Evolutionary conservation across 352 stramenopile species (phyloP).

Genomic region (Peronospora farinosa): DNA sequence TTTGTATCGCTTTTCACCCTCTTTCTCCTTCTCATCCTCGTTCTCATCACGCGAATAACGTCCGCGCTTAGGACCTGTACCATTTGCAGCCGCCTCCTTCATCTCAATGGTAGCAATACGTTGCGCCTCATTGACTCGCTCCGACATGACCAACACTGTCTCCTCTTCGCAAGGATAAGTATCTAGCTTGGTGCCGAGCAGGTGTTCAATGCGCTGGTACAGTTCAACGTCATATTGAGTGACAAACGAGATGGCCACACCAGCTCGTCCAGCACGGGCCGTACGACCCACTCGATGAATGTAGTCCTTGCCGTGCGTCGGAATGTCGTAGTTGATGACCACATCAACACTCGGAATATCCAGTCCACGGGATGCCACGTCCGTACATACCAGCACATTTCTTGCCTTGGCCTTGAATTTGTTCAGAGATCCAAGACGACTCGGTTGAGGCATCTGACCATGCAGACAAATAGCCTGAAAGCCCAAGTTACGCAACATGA

Average conservation of each 20-base stretch:
- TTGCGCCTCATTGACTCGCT: slow-evolving; percentile 96
- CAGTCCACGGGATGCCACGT: slow-evolving; percentile 88
- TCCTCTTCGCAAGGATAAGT: slow-evolving; percentile 88
- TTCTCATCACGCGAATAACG: slow-evolving; percentile 56
- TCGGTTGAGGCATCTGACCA: slow-evolving; percentile 97
- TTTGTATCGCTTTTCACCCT: slow-evolving; percentile 72
- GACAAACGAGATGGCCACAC: slow-evolving; percentile 94
- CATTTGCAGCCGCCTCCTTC: slow-evolving; percentile 70
- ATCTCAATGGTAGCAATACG: slow-evolving; percentile 89
- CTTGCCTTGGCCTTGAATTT: slow-evolving; percentile 94
- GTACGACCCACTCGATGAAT: slow-evolving; percentile 98
- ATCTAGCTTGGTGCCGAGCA: slow-evolving; percentile 80
- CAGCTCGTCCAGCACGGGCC: slow-evolving; percentile 91
- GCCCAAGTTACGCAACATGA: slow-evolving; percentile 97
- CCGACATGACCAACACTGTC: slow-evolving; percentile 93
- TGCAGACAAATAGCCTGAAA: slow-evolving; percentile 98
- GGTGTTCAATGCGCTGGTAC: slow-evolving; percentile 94
- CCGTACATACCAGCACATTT: slow-evolving; percentile 87
- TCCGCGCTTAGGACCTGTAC: slow-evolving; percentile 43
- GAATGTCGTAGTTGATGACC: slow-evolving; percentile 99
- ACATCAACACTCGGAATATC: slow-evolving; percentile 97
- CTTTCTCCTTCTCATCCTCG: slow-evolving; percentile 34
- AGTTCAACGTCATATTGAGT: slow-evolving; percentile 99
- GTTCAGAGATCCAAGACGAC: slow-evolving; percentile 94
- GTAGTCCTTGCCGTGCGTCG: slow-evolving; percentile 98